These are phyloP conservation scores for Triangularia verruculosa DNA, from an alignment of 2,329 filamentous ascomycete genomes.

Conservation along the genomic window DNA sequence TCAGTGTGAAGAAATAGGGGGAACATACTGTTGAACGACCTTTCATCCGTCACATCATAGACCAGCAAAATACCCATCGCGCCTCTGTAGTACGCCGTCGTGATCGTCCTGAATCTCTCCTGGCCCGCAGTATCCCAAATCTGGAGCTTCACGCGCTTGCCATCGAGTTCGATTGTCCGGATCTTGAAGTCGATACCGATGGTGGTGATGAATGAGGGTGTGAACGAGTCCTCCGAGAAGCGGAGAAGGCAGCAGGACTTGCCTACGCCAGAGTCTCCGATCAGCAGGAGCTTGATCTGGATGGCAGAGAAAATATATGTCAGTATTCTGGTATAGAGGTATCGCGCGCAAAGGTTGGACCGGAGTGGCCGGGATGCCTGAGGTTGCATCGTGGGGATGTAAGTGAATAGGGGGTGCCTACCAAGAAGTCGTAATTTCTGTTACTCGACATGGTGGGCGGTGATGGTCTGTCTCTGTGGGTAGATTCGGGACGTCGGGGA, in stretches of 20 bases:
- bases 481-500: constrained; percentile 5
- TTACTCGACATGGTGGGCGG: constrained; percentile 80
- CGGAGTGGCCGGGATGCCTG: neutral
- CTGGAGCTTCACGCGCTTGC: constrained; percentile 97
- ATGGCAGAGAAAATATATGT: constrained; percentile 2
- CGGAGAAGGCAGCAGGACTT: constrained; percentile 96
- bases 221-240: constrained; percentile 97
- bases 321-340: constrained; percentile 9
- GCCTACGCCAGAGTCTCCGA: constrained; percentile 93
- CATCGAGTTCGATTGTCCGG: constrained; percentile 96
- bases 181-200: constrained; percentile 99
- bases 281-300: constrained; percentile 94
- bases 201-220: constrained; percentile 95
- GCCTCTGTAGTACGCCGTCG: constrained; percentile 95
- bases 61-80: constrained; percentile 98
- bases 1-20: neutral
- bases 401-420: constrained; percentile 45
- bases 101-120: constrained; percentile 98
- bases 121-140: constrained; percentile 99
- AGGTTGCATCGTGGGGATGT: neutral
- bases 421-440: constrained; percentile 98
- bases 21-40: constrained; percentile 85
- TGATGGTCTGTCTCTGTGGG: neutral
- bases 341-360: neutral
- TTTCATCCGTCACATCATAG: constrained; percentile 96